These are phyloP conservation scores for Trametes gibbosa DNA, from an alignment of 768 basidiomycete genomes.

Conservation along the genomic window DNA sequence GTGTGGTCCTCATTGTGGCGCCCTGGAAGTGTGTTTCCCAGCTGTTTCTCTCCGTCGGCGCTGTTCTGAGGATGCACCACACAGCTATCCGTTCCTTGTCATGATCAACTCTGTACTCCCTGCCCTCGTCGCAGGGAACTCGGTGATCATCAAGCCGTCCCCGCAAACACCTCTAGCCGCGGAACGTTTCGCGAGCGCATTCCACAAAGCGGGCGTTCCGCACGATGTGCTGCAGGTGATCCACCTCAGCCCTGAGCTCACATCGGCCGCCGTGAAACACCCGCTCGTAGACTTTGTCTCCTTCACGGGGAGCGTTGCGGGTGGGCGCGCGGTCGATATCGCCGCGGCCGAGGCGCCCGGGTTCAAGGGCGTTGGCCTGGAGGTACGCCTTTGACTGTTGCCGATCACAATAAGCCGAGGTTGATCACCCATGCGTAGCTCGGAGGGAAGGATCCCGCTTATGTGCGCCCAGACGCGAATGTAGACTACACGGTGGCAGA, in stretches of 20 bases:
- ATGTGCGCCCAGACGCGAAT: constrained; percentile 86
- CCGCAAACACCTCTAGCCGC: constrained; percentile 93
- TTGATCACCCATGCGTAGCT: constrained; percentile 44
- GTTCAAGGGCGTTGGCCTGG: constrained; percentile 87
- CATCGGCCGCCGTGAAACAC: constrained; percentile 60
- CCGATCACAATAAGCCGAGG: no score
- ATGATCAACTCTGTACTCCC: constrained; percentile 92
- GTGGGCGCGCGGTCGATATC: constrained; percentile 70
- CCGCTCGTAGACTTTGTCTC: constrained; percentile 73
- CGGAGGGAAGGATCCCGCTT: constrained; percentile 97
- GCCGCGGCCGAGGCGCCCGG: constrained; percentile 62
- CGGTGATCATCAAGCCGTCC: constrained; percentile 91
- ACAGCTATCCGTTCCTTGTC: constrained; percentile 84
- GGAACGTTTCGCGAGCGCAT: constrained; percentile 71
- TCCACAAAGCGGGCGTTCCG: constrained; percentile 78
- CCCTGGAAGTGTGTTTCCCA: constrained; percentile 79
- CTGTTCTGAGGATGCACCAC: not conserved
- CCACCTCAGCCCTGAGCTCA: constrained; percentile 66
- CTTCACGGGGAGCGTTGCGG: constrained; percentile 88
- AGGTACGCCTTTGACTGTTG: constrained; percentile 45
- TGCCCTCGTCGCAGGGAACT: constrained; percentile 86
- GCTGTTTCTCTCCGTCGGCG: not conserved
- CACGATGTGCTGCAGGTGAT: constrained; percentile 69
- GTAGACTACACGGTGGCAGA: constrained; percentile 79
- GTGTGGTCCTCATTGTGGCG: constrained; percentile 83